These are phyloP conservation scores for Solanum raphanifolium DNA, from an alignment of 257 asterid genomes.

Conservation along the genomic window DNA sequence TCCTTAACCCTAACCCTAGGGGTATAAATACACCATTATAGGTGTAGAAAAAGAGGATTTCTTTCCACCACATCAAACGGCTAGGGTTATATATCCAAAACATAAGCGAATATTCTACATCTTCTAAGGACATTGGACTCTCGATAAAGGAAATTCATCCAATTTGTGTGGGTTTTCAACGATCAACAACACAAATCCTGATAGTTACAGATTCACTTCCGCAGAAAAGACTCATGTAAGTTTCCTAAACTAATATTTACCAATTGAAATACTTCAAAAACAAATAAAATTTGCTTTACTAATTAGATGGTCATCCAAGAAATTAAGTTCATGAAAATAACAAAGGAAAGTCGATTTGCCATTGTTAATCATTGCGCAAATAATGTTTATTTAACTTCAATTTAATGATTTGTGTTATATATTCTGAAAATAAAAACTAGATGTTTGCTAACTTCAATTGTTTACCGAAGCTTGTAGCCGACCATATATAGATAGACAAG, in stretches of 20 bases:
- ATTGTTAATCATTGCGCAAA: neutral
- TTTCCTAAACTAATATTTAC: neutral
- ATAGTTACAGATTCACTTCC: neutral
- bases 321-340: neutral
- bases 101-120: neutral
- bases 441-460: neutral
- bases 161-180: neutral
- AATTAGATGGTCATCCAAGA: neutral
- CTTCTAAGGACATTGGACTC: neutral
- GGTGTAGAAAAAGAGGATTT: neutral
- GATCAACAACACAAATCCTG: neutral
- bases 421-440: too few species aligned
- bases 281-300: neutral
- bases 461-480: neutral
- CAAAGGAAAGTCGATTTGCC: neutral
- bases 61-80: neutral
- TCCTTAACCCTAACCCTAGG: neutral
- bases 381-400: neutral
- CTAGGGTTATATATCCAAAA: neutral
- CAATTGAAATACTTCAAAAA: neutral
- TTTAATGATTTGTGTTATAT: neutral
- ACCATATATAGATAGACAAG: neutral
- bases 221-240: neutral
- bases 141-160: neutral
- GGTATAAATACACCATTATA: neutral